Base-by-base conservation (phyloP, 371 early-diverging fungal species). In the Apophysomyces sp. region DNA sequence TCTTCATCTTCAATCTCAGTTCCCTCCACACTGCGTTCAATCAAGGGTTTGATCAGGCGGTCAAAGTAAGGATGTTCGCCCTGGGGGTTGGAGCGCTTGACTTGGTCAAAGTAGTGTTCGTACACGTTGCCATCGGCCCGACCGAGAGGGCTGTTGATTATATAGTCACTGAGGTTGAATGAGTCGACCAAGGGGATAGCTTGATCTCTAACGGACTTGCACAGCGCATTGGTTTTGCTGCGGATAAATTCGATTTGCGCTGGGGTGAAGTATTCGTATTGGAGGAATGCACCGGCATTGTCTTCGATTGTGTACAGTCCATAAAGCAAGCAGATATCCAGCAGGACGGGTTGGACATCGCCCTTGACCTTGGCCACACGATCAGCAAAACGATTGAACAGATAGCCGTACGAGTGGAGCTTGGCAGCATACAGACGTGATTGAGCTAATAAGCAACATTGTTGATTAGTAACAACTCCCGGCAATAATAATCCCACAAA, bases 111-210 rank as follows among this genome's bases (percentile, higher is more conserved):
- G 91, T 94, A 94, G 67, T 88, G 84, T 55, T 88, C 91, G 71
- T 94, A 94, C 8, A 92, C 85, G 69, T 95, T 88, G 63, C 97
- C 97, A 61, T 96, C 95, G 58, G 82, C 86, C 41, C 89, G 85
- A 27, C 97, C 97, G 13, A 96, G 72, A 24, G 96, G 94, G 55
- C 93, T 93, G 82, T 94, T 93, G 73, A 96, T 72, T 32, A 93
- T 85, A 71, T 88, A 94, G 74, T 96, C 97, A 21, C 89, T 75
- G 74, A 89, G 86, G 69, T 89, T 90, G 77, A 94, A 96, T 26
- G 95, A 77, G 63, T 96, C 97, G 18, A 93, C 92, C 44, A 96
- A 78, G 9, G 92, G 87, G 68, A 95, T 90, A 52, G 92, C 91
- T 66, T 94, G 88, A 30, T 86, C 82, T 34, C 96, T 87, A 4